Evolutionary conservation across 495 filamentous ascomycete species (phyloP).

Genomic region (Neurospora sp.): DNA sequence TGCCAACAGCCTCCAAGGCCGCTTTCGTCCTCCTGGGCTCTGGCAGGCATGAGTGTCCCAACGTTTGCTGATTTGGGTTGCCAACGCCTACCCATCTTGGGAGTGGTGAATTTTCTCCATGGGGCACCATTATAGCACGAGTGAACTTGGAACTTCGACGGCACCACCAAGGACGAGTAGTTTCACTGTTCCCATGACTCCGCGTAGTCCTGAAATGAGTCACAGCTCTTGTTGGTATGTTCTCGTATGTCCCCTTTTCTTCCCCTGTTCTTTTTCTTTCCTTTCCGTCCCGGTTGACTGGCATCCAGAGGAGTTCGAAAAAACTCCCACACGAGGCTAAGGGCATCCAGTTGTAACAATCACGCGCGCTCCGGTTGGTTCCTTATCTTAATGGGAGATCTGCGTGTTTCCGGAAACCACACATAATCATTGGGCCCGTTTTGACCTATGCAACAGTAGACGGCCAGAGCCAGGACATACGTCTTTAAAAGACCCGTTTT

Average conservation of each 20-base stretch:
- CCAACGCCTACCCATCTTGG: neutral
- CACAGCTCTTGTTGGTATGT: constrained; percentile 47
- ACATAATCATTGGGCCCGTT: neutral
- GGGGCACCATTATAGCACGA: neutral
- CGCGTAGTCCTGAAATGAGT: constrained; percentile 66
- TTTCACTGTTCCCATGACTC: constrained; percentile 78
- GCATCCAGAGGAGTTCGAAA: neutral
- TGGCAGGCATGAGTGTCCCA: neutral
- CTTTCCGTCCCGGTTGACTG: neutral
- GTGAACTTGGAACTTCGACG: neutral
- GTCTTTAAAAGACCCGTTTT: neutral
- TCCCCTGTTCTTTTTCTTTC: neutral
- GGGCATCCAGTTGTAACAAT: neutral
- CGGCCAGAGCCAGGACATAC: neutral
- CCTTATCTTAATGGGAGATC: neutral
- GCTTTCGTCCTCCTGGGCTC: neutral
- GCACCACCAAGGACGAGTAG: constrained; percentile 56
- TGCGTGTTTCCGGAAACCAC: neutral
- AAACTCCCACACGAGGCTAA: neutral
- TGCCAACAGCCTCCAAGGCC: neutral
- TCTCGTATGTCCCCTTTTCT: neutral
- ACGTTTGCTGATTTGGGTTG: constrained; percentile 4
- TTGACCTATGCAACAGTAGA: neutral
- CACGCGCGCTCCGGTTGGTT: neutral
- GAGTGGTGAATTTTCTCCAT: constrained; percentile 16